A percentile compares a stretch with the other conserved stretches of the same genome.
phyloP scores from a whole-genome alignment of 306 rosid species.

The Delonix regia region DNA sequence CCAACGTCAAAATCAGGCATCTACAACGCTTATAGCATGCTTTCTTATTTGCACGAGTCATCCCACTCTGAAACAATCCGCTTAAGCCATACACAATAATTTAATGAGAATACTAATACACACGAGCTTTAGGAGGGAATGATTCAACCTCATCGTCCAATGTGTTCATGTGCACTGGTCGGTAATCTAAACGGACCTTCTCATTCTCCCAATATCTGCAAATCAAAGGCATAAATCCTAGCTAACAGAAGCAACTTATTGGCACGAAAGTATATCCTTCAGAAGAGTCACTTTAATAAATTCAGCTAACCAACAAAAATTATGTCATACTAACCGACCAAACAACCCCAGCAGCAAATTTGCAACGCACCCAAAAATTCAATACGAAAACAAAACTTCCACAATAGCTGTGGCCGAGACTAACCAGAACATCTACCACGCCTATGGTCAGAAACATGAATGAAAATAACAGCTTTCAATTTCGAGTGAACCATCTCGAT shows the following conservation, averaged over 20 bases:
- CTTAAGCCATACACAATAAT: slow-evolving; percentile 2
- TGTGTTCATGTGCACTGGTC: slow-evolving; percentile 83
- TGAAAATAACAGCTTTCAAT: background rate
- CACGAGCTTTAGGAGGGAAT: slow-evolving; percentile 90
- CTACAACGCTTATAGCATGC: slow-evolving; percentile 34
- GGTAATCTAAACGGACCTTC: slow-evolving; percentile 66
- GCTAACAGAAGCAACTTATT: background rate
- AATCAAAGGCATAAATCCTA: slow-evolving; percentile 24
- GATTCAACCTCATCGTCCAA: slow-evolving; percentile 76
- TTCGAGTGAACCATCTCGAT: background rate
- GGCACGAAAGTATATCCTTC: background rate
- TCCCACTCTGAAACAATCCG: slow-evolving; percentile 17
- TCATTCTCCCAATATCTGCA: slow-evolving; percentile 74
- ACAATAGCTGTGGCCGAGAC: too few species aligned
- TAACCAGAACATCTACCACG: background rate
- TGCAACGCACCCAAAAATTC: too few species aligned
- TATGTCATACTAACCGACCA: too few species aligned
- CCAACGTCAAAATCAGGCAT: slow-evolving; percentile 39
- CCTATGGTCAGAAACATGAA: background rate
- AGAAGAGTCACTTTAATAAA: background rate
- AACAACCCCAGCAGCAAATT: too few species aligned
- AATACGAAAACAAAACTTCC: too few species aligned
- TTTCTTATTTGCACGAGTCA: slow-evolving; percentile 25
- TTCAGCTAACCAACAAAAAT: background rate
- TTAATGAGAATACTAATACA: slow-evolving; percentile 47